A percentile compares a stretch with the other conserved stretches of the same genome.
These are phyloP conservation scores for Populus hybrid DNA, from an alignment of 441 rosid species.

Conservation along the genomic window DNA sequence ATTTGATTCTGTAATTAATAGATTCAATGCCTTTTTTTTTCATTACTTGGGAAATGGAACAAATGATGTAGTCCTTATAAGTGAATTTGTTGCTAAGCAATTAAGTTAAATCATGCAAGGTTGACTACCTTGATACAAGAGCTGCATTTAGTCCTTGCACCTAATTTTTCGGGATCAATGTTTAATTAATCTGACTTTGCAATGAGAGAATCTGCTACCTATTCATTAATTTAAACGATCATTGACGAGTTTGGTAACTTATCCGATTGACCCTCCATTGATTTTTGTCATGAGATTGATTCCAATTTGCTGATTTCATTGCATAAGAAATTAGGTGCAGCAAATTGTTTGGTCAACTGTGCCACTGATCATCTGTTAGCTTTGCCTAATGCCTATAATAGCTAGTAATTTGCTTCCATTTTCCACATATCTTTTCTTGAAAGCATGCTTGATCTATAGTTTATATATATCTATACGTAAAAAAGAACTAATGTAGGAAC, in stretches of 20 bases:
- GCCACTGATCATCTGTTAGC: conserved; percentile 16
- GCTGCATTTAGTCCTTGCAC: background rate
- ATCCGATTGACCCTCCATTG: background rate
- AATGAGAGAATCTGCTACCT: background rate
- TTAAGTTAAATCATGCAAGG: background rate
- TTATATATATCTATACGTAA: background rate
- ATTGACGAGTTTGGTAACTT: conserved; percentile 1
- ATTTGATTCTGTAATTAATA: background rate
- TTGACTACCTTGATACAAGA: background rate
- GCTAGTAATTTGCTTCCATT: background rate
- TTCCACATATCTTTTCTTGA: background rate
- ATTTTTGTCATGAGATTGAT: conserved; percentile 2
- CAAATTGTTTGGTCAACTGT: conserved; percentile 26
- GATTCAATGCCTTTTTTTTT: background rate
- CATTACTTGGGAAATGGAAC: background rate
- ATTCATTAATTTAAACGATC: background rate
- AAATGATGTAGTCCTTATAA: background rate
- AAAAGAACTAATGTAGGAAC: background rate
- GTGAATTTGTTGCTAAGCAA: background rate
- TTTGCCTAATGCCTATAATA: background rate
- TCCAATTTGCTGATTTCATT: background rate
- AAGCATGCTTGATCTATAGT: background rate
- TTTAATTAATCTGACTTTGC: background rate
- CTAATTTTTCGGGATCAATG: background rate
- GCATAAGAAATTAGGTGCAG: conserved; percentile 16